Evolutionary conservation across 1,139 yeast species (phyloP), one percentile per base, ranked within the genome.

Genomic region (Candida mesenterica): DNA sequence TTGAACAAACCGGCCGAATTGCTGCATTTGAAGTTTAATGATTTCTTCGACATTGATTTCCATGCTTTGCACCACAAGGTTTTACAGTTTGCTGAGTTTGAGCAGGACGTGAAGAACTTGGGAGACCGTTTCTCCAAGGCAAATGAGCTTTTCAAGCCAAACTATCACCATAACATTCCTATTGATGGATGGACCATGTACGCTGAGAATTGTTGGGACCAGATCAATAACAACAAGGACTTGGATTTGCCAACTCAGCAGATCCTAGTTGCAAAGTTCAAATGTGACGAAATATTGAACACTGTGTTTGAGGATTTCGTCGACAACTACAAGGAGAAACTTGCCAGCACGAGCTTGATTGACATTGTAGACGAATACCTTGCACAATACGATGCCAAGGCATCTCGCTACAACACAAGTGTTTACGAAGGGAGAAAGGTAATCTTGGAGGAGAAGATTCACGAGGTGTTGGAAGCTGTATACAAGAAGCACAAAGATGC

Each of bases 221-320:
- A 89, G 58, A 92, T 92, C 51, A 95, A 89, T 59, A 73, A 75
- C 42, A 92, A 92, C 61, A 90, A 88, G 60, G 98, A 92, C 55
- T 75, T 92, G 48, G 98, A 92, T 61, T 72, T 92, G 48, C 98
- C 98, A 17, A 90, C 97, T 1, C 98, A 92, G 57, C 98, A 92
- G 57, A 86, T 88, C 30, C 68, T 92, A 41, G 97, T 92, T 14
- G 96, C 98, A 4, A 79, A 92, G 49, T 92, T 88, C 63, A 80
- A 96, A 53, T 92, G 98, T 59, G 96, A 90, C 51, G 98, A 92
- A 57, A 85, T 94, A 35, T 74, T 80, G 18, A 61, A 65, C 19
- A 63, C 61, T 27, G 71, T 80, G 1, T 77, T 62, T 52, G 68
- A 64, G 5, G 67, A 62, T 12, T 83, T 82, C 52, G 59, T 63